Evolutionary conservation across 176 grass and related monocot genomes (phyloP), one percentile per base, ranked within the genome.

Genomic region (Leersia perrieri): DNA sequence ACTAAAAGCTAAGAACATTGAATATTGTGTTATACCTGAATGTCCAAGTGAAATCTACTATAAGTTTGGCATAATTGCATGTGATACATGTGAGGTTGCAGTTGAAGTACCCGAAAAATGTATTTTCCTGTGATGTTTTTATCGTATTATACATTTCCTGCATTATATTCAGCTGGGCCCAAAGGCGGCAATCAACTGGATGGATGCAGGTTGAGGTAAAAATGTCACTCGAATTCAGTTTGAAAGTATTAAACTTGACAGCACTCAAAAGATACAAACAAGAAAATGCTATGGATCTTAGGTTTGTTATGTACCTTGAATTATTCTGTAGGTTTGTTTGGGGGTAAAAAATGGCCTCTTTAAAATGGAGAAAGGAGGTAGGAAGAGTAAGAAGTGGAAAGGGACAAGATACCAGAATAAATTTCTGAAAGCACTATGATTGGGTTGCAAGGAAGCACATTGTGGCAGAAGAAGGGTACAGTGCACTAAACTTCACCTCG

Each of bases 381-480:
- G 88, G 82, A 92, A 86, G 93, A 88, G 90, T 75, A 47, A 83
- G 71, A 72, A 42, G 63, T 27, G 85, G 85, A 93, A 85, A 87
- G 90, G 76, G 90, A 96, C 85, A 74, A 67, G 64, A 85, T 90
- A 96, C 93, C 90, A 77, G 88, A 90, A 88, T 63, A 60, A 49
- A 90, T 80, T 49, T 76, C 57, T 62, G 62, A 72, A 62, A 76
- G 55, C 66, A 44, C 66, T 66, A 80, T 67, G 82, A 79, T 96
- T 96, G 77, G 70, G 60, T 36, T 70, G 85, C 82, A 86, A 80
- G 75, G 71, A 84, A 88, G 76, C 83, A 81, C 45, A 81, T 91
- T 83, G 41, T 73, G 87, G 74, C 78, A 53, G 62, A 33, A 74
- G 42, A 61, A 73, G 64, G 74, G 66, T 75, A 79, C 75, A 72